These are phyloP conservation scores for Phellopilus nigrolimitatus DNA, from an alignment of 1,284 basidiomycete genomes.

Conservation along the genomic window DNA sequence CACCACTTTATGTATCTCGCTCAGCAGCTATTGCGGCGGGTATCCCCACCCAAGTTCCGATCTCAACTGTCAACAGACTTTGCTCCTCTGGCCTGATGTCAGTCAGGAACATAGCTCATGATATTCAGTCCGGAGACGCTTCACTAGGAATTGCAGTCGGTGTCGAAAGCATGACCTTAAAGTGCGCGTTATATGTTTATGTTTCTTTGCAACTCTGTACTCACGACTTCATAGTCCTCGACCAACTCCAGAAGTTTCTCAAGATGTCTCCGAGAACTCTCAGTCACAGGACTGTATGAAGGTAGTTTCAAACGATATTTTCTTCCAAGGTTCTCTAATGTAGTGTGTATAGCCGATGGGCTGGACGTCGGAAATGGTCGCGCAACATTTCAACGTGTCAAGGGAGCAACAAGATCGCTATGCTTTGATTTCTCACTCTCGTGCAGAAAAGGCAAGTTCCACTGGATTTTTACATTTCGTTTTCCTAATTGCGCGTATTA, in stretches of 20 bases:
- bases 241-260: constrained; percentile 70
- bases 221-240: constrained; percentile 48
- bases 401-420: constrained; percentile 79
- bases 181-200: constrained; percentile 51
- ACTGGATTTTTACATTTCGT: background rate
- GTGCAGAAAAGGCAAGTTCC: constrained; percentile 55
- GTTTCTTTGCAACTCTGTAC: constrained; percentile 6
- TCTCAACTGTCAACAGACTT: constrained; percentile 76
- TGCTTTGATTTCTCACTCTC: constrained; percentile 76
- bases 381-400: constrained; percentile 67
- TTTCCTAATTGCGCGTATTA: too few species aligned
- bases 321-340: background rate
- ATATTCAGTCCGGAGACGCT: constrained; percentile 64
- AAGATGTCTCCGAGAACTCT: constrained; percentile 44
- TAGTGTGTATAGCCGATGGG: constrained; percentile 64
- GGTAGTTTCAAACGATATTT: constrained; percentile 35
- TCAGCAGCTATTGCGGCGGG: constrained; percentile 80
- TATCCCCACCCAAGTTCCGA: constrained; percentile 72
- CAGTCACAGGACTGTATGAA: constrained; percentile 74
- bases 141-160: constrained; percentile 78
- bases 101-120: constrained; percentile 74
- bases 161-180: constrained; percentile 80
- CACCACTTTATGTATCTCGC: constrained; percentile 72
- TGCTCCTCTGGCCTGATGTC: constrained; percentile 87
- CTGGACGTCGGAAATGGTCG: constrained; percentile 83